Evolutionary conservation across 106 monocot genomes (phyloP), one percentile per base, ranked within the genome.

Genomic region (Hemerocallis citrina): DNA sequence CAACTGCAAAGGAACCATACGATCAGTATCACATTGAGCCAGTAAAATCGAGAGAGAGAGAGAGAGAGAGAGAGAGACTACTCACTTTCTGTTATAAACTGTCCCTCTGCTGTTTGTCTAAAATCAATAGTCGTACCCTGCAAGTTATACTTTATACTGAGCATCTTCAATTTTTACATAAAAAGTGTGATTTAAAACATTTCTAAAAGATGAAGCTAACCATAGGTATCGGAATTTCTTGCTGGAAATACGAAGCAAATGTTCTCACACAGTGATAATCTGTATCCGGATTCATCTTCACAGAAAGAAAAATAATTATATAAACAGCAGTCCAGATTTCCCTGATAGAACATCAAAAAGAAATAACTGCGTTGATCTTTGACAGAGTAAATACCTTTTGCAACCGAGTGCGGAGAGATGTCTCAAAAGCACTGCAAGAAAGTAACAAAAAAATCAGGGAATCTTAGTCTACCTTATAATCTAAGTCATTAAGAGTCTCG

Each of bases 111-210:
- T 34, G 98, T 98, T 72, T 70, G 84, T 47, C 85, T 74, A 65
- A 98, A 98, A 74, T 92, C 65, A 68, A 98, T 92, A 24, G 78
- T 82, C 39, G 98, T 98, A 33, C 98, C 92, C 98, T 92, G 85
- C 50, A 77, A 67, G 46, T 62, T 39, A 63, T 44, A 66, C 45
- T 57, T 13, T 37, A 47, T 52, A 46, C 35, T 50, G 15, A 21
- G 40, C 17, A 22, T 6, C 19, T 52, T 42, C 41, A 35, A 1
- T 2, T 30, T n/a, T n/a, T n/a, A n/a, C n/a, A n/a, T n/a, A n/a
- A n/a, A n/a, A n/a, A n/a, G n/a, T n/a, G n/a, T 5, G 27, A 40
- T 19, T 2, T 64, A 7, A 0, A 47, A n/a, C 17, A 55, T 30
- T 27, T 21, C 3, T 17, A 48, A 56, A 21, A 22, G 7, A 22